Percentiles rank a stretch among this genome's conserved stretches.
Evolutionary conservation across 163 green algal genomes (phyloP).

Genomic region (Chlamydomonas reinhardtii): DNA sequence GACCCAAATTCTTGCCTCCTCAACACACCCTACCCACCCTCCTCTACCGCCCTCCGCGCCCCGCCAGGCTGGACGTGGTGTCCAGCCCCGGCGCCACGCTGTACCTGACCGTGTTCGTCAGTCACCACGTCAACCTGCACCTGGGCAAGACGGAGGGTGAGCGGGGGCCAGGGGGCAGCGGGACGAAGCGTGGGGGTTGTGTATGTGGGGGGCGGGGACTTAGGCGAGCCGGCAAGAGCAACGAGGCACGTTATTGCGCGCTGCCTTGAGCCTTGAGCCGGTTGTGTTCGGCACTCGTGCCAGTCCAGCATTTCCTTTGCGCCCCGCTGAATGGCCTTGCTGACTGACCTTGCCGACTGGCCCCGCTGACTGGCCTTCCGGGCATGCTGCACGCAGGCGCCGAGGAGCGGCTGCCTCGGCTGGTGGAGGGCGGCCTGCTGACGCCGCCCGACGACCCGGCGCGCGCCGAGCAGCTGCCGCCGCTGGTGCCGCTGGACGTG

Average conservation of each 20-base stretch:
- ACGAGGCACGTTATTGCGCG: too few relatives aligned
- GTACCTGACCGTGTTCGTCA: slow-evolving; percentile 91
- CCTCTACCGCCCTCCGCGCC: too few relatives aligned
- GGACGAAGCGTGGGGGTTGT: neutral
- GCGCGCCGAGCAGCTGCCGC: slow-evolving; percentile 26
- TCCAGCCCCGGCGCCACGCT: slow-evolving; percentile 77
- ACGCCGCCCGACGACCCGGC: slow-evolving; percentile 68
- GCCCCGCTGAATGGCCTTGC: too few relatives aligned
- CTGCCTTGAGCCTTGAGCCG: too few relatives aligned
- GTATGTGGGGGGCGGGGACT: too few relatives aligned
- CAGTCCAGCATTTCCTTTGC: too few relatives aligned
- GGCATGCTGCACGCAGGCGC: slow-evolving; percentile 57
- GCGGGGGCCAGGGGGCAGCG: neutral
- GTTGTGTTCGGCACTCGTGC: too few relatives aligned
- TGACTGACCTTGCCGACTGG: too few relatives aligned
- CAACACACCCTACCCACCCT: too few relatives aligned
- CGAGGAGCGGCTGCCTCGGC: slow-evolving; percentile 74
- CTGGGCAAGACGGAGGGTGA: slow-evolving; percentile 88
- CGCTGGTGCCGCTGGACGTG: slow-evolving; percentile 42
- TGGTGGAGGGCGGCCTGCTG: slow-evolving; percentile 69
- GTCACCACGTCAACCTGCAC: slow-evolving; percentile 85
- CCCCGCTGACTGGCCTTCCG: too few relatives aligned
- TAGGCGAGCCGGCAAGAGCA: too few relatives aligned
- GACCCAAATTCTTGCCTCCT: too few relatives aligned
- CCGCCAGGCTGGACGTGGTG: slow-evolving; percentile 87